Conservation (phyloP, 805 yeast species). For the Zygosaccharomyces bisporus region DNA sequence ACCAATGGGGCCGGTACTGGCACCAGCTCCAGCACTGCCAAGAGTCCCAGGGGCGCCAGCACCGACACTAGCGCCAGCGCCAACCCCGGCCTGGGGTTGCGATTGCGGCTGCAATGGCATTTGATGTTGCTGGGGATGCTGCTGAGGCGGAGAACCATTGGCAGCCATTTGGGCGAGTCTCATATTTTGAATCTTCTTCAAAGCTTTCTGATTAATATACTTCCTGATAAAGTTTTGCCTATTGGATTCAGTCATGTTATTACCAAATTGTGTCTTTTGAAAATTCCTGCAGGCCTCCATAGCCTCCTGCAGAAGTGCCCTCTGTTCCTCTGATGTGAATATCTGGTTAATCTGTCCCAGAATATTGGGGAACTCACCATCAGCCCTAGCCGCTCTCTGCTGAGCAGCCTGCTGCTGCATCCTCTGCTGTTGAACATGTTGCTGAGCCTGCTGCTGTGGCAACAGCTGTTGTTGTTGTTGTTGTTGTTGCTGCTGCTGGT, state of each 20-base stretch:
- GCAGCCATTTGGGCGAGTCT: conserved; percentile 28
- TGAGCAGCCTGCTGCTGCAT: conserved; percentile 36
- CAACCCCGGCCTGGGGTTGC: conserved; percentile 7
- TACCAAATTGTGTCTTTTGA: conserved; percentile 33
- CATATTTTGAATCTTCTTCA: conserved; percentile 34
- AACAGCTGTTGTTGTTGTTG: conserved; percentile 32
- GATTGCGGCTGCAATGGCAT: conserved; percentile 9
- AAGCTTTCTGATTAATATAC: conserved; percentile 37
- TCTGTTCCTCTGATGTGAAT: conserved; percentile 37
- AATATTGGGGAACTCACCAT: conserved; percentile 34
- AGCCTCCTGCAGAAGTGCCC: conserved; percentile 35
- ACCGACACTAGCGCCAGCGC: conserved; percentile 5
- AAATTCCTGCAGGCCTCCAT: conserved; percentile 37
- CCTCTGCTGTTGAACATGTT: conserved; percentile 28
- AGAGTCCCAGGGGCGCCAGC: conserved; percentile 2
- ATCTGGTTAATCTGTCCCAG: conserved; percentile 35
- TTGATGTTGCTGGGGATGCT: conserved; percentile 14
- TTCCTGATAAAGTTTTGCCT: conserved; percentile 35
- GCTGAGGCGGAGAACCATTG: conserved; percentile 17
- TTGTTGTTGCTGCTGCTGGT: conserved; percentile 23
- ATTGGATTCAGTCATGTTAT: conserved; percentile 29
- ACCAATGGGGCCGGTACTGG: neutral
- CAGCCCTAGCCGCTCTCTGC: conserved; percentile 31
- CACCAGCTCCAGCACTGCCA: neutral
- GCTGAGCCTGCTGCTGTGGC: conserved; percentile 24